phyloP scores from a whole-genome alignment of 805 yeast genomes.

The Ogataea allantospora region DNA sequence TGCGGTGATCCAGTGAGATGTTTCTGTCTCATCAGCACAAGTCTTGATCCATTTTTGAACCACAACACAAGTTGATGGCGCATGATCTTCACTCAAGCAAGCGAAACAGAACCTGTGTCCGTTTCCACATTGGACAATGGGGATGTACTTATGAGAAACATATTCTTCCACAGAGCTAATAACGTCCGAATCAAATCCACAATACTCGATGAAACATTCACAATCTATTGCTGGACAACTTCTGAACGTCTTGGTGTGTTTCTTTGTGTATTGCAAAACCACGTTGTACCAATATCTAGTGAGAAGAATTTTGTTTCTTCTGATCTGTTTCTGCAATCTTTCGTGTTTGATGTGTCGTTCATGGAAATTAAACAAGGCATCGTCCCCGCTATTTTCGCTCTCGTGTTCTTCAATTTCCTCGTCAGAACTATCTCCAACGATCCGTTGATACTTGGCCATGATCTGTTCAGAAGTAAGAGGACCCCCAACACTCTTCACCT shows the following conservation, averaged over 20 bases:
- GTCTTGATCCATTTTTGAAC: conserved; percentile 72
- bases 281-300: conserved; percentile 41
- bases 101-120: conserved; percentile 75
- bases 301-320: conserved; percentile 28
- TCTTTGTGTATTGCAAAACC: conserved; percentile 52
- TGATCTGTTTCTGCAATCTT: conserved; percentile 22
- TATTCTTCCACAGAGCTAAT: conserved; percentile 29
- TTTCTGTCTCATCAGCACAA: conserved; percentile 84
- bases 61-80: conserved; percentile 78
- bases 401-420: conserved; percentile 12
- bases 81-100: conserved; percentile 74
- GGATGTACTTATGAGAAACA: conserved; percentile 38
- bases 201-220: conserved; percentile 46
- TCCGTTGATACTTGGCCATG: conserved; percentile 20
- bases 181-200: conserved; percentile 33
- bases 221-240: conserved; percentile 92
- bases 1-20: conserved; percentile 80
- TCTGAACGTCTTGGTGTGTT: conserved; percentile 45
- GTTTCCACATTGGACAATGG: conserved; percentile 66
- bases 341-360: conserved; percentile 23
- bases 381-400: conserved; percentile 10
- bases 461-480: conserved; percentile 24
- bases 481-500: conserved; percentile 6
- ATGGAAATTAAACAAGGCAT: conserved; percentile 25
- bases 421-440: conserved; percentile 6